These are phyloP conservation scores for Friedmanniomyces simplex DNA, from an alignment of 495 filamentous ascomycete species.

Conservation along the genomic window DNA sequence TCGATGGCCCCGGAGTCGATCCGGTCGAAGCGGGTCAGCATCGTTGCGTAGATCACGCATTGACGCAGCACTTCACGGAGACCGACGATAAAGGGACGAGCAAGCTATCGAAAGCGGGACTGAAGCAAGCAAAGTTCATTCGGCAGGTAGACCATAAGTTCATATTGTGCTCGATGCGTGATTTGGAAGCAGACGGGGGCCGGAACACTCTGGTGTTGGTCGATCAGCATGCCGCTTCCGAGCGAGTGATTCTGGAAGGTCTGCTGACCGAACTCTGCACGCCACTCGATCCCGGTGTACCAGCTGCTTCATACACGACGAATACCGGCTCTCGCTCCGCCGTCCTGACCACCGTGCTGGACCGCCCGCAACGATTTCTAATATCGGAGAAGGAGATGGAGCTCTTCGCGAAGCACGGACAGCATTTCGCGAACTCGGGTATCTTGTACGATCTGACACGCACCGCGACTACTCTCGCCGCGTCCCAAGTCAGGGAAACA, in stretches of 20 bases:
- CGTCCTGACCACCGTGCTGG: slow-evolving; percentile 24
- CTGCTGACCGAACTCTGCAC: slow-evolving; percentile 48
- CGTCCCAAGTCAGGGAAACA: slow-evolving; percentile 15
- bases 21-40: slow-evolving; percentile 1
- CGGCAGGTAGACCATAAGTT: slow-evolving; percentile 86
- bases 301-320: slow-evolving; percentile 11
- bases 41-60: slow-evolving; percentile 21
- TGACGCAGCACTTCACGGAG: slow-evolving; percentile 26
- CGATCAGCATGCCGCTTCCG: slow-evolving; percentile 93
- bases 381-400: slow-evolving; percentile 46
- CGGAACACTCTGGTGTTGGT: slow-evolving; percentile 55
- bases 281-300: background rate
- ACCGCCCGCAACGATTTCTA: slow-evolving; percentile 51
- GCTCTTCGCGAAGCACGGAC: slow-evolving; percentile 44
- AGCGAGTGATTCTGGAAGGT: slow-evolving; percentile 69
- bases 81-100: slow-evolving; percentile 29
- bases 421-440: slow-evolving; percentile 61
- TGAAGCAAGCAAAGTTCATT: slow-evolving; percentile 57
- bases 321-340: slow-evolving; percentile 20
- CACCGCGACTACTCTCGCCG: background rate
- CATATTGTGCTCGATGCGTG: slow-evolving; percentile 55
- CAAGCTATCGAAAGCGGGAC: slow-evolving; percentile 55
- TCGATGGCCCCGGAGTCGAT: slow-evolving; percentile 22
- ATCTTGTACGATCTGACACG: slow-evolving; percentile 45
- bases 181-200: background rate